Conservation (phyloP, 2,329 filamentous ascomycete species). For the Trichoderma simmonsii region DNA sequence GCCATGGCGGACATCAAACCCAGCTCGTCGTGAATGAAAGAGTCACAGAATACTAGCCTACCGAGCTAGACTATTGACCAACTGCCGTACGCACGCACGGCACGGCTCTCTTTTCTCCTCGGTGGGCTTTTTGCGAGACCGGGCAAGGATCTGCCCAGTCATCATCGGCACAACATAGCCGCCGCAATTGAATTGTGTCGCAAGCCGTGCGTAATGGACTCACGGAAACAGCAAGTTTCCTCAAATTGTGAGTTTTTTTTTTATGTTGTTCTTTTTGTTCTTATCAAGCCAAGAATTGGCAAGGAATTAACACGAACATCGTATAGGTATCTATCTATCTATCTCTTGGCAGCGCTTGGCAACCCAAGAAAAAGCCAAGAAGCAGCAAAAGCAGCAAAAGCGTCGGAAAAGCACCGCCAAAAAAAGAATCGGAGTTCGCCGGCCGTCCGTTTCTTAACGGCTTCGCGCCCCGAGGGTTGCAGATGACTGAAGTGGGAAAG, state of each 20-base stretch:
- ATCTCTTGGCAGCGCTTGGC: neutral
- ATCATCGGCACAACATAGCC: neutral
- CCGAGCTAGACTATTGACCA: neutral
- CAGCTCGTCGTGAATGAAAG: neutral
- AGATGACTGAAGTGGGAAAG: neutral
- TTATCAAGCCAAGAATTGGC: neutral
- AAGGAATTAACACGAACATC: neutral
- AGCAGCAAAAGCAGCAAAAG: neutral
- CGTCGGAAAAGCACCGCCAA: neutral
- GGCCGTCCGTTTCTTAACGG: neutral
- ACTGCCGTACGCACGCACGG: neutral
- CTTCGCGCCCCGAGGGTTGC: neutral
- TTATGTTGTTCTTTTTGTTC: neutral
- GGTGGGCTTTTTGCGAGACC: neutral
- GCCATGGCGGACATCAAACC: conserved; percentile 29
- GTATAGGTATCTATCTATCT: neutral
- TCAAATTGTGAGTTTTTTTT: neutral
- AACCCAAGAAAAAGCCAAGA: too few species aligned
- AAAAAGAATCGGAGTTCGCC: neutral
- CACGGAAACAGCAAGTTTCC: neutral
- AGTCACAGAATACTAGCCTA: neutral
- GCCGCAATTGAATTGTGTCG: neutral
- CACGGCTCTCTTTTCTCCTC: neutral
- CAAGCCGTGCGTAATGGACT: neutral
- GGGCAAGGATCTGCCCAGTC: neutral